Conservation (phyloP, 257 asterid species). For the Solanum dulcamara region DNA sequence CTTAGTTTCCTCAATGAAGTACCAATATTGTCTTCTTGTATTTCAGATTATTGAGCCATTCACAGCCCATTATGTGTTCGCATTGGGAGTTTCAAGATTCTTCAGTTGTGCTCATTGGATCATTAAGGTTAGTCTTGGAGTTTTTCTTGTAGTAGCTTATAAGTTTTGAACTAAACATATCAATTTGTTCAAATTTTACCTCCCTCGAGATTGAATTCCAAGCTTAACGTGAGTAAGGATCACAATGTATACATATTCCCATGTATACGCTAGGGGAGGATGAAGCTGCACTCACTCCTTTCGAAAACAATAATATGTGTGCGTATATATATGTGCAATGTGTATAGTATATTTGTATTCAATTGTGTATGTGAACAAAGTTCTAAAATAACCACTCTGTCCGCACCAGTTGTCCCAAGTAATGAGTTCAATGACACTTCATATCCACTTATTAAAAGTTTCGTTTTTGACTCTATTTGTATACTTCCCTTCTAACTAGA, state of each 20-base stretch:
- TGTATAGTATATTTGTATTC: too few species aligned
- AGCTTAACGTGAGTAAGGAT: neutral
- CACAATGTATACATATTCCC: neutral
- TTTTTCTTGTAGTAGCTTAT: neutral
- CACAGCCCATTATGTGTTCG: constrained; percentile 86
- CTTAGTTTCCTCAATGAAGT: neutral
- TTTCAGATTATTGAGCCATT: constrained; percentile 84
- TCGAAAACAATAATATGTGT: neutral
- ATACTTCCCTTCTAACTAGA: neutral
- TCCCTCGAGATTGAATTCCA: neutral
- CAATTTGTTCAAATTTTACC: neutral
- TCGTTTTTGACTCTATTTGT: neutral
- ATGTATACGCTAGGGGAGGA: neutral
- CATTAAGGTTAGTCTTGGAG: constrained; percentile 48
- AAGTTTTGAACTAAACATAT: neutral
- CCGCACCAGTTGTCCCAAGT: neutral
- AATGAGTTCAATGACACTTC: neutral
- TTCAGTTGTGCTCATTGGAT: constrained; percentile 91
- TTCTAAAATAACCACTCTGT: neutral
- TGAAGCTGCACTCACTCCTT: neutral
- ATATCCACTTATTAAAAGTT: neutral
- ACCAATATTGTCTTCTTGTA: neutral
- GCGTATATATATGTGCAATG: too few species aligned
- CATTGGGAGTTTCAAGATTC: constrained; percentile 78
- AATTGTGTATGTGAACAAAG: neutral